These are phyloP conservation scores for Friedmanniomyces simplex DNA, from an alignment of 495 filamentous ascomycete species.

Conservation along the genomic window DNA sequence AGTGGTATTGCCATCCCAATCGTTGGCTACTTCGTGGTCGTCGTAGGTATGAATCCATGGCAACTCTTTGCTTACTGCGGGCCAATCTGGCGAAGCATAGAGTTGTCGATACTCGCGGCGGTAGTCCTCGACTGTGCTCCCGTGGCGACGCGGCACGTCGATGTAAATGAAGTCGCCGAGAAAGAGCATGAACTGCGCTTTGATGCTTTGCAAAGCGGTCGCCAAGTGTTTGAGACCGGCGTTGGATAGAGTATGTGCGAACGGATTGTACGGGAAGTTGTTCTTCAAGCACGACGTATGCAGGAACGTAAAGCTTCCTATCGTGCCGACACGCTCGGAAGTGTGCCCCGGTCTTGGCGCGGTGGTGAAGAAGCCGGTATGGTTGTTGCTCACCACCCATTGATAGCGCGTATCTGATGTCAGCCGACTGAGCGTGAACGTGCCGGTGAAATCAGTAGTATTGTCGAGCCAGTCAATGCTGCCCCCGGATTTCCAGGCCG, in stretches of 20 bases:
- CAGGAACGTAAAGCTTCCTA: conserved; percentile 64
- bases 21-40: conserved; percentile 92
- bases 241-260: conserved; percentile 70
- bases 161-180: conserved; percentile 98
- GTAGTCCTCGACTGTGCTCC: conserved; percentile 61
- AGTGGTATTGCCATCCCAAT: conserved; percentile 68
- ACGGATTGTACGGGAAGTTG: conserved; percentile 74
- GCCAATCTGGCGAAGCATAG: conserved; percentile 89
- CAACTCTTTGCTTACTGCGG: conserved; percentile 52
- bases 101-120: conserved; percentile 85
- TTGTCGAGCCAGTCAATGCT: conserved; percentile 53
- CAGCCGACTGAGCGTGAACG: conserved; percentile 47
- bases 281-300: conserved; percentile 87
- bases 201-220: conserved; percentile 49
- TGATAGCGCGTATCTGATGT: conserved; percentile 58
- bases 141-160: conserved; percentile 75
- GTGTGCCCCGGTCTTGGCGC: conserved; percentile 53
- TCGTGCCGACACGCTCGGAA: conserved; percentile 32
- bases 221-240: conserved; percentile 62
- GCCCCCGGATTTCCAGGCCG: conserved; percentile 56
- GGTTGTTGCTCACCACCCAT: conserved; percentile 73
- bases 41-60: conserved; percentile 96
- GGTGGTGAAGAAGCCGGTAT: conserved; percentile 66
- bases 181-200: conserved; percentile 89
- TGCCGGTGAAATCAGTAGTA: conserved; percentile 69